Conservation (phyloP, 2,329 filamentous ascomycete genomes). For the Epichloe uncinata region DNA sequence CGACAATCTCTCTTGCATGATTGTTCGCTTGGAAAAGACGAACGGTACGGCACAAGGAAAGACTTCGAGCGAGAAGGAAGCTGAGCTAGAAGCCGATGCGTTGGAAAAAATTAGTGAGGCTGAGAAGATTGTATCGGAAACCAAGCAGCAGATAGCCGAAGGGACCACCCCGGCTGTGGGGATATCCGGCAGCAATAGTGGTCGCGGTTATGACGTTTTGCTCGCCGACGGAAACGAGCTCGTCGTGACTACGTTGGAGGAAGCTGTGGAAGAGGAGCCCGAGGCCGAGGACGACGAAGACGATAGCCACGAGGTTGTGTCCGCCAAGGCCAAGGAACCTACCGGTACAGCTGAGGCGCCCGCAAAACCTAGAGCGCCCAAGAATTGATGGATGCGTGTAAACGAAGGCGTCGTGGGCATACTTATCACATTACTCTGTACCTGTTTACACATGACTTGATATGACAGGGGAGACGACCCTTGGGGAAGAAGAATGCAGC, state of each 20-base stretch:
- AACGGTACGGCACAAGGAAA: conserved; percentile 32
- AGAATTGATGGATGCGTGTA: conserved; percentile 7
- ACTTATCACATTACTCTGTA: neutral
- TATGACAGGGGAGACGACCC: neutral
- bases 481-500: neutral
- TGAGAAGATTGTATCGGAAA: conserved; percentile 46
- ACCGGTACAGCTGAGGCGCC: neutral
- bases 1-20: conserved; percentile 95
- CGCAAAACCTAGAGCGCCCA: conserved; percentile 2
- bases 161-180: conserved; percentile 38
- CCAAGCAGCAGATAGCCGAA: conserved; percentile 46
- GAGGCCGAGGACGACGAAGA: conserved; percentile 19
- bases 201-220: conserved; percentile 38
- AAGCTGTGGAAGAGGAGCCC: conserved; percentile 39
- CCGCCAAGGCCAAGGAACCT: conserved; percentile 7
- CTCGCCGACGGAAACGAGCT: conserved; percentile 29
- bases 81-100: conserved; percentile 24
- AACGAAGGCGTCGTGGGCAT: neutral
- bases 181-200: conserved; percentile 49
- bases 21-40: conserved; percentile 73
- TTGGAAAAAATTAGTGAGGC: conserved; percentile 39
- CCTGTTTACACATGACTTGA: neutral
- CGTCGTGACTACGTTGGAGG: conserved; percentile 38
- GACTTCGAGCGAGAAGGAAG: conserved; percentile 38
- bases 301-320: conserved; percentile 16